These are phyloP conservation scores for Geranium brycei DNA, from an alignment of 345 rosid species.

Conservation along the genomic window DNA sequence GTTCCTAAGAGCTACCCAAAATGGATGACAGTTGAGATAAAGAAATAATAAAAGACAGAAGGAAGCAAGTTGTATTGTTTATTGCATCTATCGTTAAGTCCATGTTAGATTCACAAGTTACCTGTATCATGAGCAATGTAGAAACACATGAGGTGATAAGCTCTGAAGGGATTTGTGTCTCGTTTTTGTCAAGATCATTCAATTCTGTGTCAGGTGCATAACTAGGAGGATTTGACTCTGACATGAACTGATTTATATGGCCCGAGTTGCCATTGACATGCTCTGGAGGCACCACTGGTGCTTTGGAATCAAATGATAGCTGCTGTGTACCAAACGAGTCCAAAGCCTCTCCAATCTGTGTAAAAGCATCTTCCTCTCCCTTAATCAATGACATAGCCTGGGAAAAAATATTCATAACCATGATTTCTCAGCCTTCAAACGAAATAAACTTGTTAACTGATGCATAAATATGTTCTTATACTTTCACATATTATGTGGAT, in stretches of 20 bases:
- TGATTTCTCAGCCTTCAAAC: neutral
- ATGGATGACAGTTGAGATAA: neutral
- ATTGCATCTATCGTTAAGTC: neutral
- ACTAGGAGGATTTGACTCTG: slow-evolving; percentile 21
- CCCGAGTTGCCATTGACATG: slow-evolving; percentile 26
- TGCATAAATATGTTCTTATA: neutral
- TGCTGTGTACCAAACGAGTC: slow-evolving; percentile 40
- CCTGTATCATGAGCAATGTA: slow-evolving; percentile 82
- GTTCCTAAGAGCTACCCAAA: neutral
- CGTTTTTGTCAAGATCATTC: slow-evolving; percentile 27
- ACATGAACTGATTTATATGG: slow-evolving; percentile 22
- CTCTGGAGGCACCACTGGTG: slow-evolving; percentile 24
- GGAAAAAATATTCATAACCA: slow-evolving; percentile 11
- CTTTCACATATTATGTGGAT: no score
- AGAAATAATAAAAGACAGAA: neutral
- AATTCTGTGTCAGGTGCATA: slow-evolving; percentile 15
- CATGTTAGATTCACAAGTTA: slow-evolving; percentile 12
- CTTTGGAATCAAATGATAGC: slow-evolving; percentile 23
- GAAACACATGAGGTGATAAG: slow-evolving; percentile 80
- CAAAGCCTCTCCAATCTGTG: slow-evolving; percentile 52
- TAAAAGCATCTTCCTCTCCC: slow-evolving; percentile 66
- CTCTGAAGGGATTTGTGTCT: slow-evolving; percentile 53
- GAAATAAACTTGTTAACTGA: neutral
- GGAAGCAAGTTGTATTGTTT: neutral
- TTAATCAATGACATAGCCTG: slow-evolving; percentile 65